Evolutionary conservation across 106 monocot genomes (phyloP).

Genomic region (Vanilla planifolia): DNA sequence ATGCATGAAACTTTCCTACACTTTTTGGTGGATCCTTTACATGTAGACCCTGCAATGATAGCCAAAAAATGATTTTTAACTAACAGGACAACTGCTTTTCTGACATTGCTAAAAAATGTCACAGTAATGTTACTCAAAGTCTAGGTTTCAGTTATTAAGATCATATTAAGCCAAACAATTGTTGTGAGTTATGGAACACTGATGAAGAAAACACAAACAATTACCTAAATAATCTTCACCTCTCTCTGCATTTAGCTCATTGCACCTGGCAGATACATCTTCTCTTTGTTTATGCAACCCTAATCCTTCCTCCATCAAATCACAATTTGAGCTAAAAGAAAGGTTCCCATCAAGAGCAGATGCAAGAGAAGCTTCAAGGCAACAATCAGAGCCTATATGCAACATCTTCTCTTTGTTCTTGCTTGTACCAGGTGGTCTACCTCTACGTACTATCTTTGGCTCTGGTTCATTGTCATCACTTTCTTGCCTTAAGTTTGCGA

Average conservation of each 20-base stretch:
- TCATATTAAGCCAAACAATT: no score
- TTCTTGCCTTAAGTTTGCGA: conserved; percentile 83
- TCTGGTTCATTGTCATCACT: conserved; percentile 62
- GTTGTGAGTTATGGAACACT: no score
- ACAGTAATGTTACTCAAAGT: no score
- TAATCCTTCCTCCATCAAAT: conserved; percentile 23
- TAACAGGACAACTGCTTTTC: no score
- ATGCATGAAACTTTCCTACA: conserved; percentile 40
- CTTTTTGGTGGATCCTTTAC: conserved; percentile 33
- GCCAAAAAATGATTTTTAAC: no score
- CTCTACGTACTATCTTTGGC: conserved; percentile 57
- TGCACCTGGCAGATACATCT: conserved; percentile 11
- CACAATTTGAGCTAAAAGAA: conserved; percentile 27
- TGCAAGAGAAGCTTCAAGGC: conserved; percentile 30
- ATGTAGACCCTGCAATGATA: neutral
- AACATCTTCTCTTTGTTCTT: conserved; percentile 37
- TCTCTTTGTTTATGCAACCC: conserved; percentile 18
- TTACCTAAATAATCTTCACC: conserved; percentile 59
- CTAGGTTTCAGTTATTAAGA: no score
- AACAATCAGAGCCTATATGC: conserved; percentile 25
- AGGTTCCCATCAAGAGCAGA: conserved; percentile 29
- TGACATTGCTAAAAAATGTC: no score
- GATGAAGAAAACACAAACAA: neutral
- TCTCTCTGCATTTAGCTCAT: conserved; percentile 39
- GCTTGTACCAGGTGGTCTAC: conserved; percentile 63